Evolutionary conservation across 2,329 filamentous ascomycete genomes (phyloP).

Genomic region (Monosporascus sp.): DNA sequence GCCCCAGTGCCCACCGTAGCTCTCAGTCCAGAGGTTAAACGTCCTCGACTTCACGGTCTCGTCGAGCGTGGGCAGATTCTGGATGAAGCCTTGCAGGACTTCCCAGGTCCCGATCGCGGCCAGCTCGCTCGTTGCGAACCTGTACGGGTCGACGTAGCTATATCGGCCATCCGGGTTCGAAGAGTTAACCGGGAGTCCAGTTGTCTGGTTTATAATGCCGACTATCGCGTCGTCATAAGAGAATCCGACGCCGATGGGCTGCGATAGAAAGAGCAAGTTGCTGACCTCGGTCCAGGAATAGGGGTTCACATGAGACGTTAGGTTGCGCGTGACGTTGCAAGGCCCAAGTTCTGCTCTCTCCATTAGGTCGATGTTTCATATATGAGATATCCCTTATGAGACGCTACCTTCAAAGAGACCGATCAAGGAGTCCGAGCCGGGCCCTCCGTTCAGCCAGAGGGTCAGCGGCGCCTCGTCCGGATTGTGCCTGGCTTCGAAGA

Average conservation of each 20-base stretch:
- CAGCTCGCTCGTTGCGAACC: conserved; percentile 21
- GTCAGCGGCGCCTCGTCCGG: conserved; percentile 35
- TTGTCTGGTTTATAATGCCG: conserved; percentile 18
- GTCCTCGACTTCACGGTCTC: conserved; percentile 42
- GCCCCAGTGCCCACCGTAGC: conserved; percentile 36
- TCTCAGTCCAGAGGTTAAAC: conserved; percentile 57
- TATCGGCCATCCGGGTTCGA: conserved; percentile 24
- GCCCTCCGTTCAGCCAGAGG: conserved; percentile 47
- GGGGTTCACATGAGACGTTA: conserved; percentile 16
- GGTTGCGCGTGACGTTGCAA: conserved; percentile 20
- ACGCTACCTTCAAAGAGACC: conserved; percentile 39
- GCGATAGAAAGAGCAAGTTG: conserved; percentile 24
- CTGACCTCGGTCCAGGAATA: conserved; percentile 19
- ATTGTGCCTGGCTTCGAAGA: conserved; percentile 36
- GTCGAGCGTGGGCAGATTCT: conserved; percentile 30
- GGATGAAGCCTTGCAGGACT: conserved; percentile 22
- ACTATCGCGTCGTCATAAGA: conserved; percentile 22
- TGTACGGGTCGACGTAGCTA: conserved; percentile 19
- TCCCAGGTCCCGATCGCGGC: conserved; percentile 25
- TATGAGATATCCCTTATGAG: neutral
- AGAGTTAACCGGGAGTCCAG: conserved; percentile 18
- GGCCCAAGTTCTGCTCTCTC: conserved; percentile 19
- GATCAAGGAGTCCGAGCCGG: conserved; percentile 49
- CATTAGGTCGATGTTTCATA: neutral
- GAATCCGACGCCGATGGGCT: conserved; percentile 24